phyloP scores from a whole-genome alignment of 768 basidiomycete species.

The Baorangia bicolor region DNA sequence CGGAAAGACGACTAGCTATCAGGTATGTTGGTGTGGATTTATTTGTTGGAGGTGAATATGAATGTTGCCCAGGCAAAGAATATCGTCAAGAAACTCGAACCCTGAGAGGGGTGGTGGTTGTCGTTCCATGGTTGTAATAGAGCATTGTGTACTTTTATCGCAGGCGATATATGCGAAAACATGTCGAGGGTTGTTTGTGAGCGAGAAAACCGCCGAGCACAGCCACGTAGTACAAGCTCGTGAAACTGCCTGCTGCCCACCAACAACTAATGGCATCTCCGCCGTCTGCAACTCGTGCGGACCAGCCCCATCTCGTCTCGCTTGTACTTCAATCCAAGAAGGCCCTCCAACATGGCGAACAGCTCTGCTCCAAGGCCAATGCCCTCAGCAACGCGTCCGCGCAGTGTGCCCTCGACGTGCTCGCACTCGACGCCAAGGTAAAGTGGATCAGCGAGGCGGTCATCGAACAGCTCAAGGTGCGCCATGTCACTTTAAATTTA shows the following conservation, averaged over 20 bases:
- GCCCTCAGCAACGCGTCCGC: conserved; percentile 63
- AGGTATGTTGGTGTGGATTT: conserved; percentile 20
- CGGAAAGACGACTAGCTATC: conserved; percentile 39
- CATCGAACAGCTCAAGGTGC: conserved; percentile 72
- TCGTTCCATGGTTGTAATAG: neutral
- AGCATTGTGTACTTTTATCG: conserved; percentile 2
- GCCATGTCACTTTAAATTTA: neutral
- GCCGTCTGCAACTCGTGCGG: conserved; percentile 18
- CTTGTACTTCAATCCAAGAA: conserved; percentile 82
- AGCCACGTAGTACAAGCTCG: conserved; percentile 1
- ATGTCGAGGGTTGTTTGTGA: too few relatives aligned
- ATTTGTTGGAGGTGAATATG: neutral
- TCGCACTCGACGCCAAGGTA: conserved; percentile 78
- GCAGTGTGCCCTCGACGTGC: conserved; percentile 63
- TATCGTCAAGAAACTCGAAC: conserved; percentile 32
- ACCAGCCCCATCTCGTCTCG: conserved; percentile 66
- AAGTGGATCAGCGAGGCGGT: conserved; percentile 76
- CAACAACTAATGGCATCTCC: conserved; percentile 19
- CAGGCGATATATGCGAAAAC: too few relatives aligned
- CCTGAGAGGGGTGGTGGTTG: neutral
- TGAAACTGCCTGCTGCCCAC: neutral
- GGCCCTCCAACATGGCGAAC: conserved; percentile 75
- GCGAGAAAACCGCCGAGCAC: too few relatives aligned
- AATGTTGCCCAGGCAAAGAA: conserved; percentile 34
- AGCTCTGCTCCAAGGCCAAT: conserved; percentile 70